Evolutionary conservation across 805 yeast genomes (phyloP).

Genomic region (Clavispora fructus): DNA sequence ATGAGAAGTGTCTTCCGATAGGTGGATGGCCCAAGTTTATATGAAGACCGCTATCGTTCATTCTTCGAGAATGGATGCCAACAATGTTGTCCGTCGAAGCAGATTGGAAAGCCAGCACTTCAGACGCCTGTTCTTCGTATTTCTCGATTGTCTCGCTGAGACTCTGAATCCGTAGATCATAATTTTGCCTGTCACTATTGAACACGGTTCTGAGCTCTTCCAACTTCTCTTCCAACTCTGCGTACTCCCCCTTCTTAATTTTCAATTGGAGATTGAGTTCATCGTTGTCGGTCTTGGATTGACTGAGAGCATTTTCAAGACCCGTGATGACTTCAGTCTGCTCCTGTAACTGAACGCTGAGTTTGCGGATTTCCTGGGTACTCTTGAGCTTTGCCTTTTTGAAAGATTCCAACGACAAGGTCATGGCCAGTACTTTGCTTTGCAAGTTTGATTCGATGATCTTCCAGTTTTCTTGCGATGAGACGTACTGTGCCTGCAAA

Average conservation of each 20-base stretch:
- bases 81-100: conserved; percentile 6
- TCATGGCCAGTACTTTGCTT: conserved; percentile 36
- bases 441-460: conserved; percentile 66
- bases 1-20: conserved; percentile 1
- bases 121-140: conserved; percentile 1
- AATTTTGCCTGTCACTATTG: conserved; percentile 24
- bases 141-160: conserved; percentile 15
- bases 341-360: conserved; percentile 10
- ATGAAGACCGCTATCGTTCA: conserved; percentile 11
- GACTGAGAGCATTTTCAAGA: conserved; percentile 11
- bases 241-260: conserved; percentile 18
- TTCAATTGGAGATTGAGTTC: conserved; percentile 16
- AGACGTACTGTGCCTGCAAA: conserved; percentile 65
- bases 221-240: conserved; percentile 24
- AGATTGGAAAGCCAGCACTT: conserved; percentile 1
- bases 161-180: conserved; percentile 21
- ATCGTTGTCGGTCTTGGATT: conserved; percentile 19
- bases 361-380: conserved; percentile 31
- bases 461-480: conserved; percentile 80
- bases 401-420: conserved; percentile 21
- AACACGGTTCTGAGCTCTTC: conserved; percentile 29
- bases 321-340: conserved; percentile 19
- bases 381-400: conserved; percentile 22
- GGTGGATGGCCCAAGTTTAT: conserved; percentile 11
- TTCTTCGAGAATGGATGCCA: conserved; percentile 3